These are phyloP conservation scores for Ricinus communis DNA, from an alignment of 345 rosid species.

Conservation along the genomic window DNA sequence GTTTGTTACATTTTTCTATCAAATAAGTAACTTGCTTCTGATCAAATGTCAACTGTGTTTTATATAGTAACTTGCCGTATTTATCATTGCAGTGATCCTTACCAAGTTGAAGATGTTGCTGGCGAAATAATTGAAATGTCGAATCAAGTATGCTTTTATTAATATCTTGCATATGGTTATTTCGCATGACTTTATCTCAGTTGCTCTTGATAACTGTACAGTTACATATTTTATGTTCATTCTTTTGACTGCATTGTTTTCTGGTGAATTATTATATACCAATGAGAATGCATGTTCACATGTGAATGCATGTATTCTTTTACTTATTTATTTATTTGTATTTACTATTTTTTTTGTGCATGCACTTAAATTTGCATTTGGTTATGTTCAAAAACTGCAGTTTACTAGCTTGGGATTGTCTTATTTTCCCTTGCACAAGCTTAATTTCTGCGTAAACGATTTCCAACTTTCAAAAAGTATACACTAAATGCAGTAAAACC, in stretches of 20 bases:
- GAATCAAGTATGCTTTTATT: conserved; percentile 51
- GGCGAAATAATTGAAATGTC: conserved; percentile 42
- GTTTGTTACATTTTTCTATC: conserved; percentile 43
- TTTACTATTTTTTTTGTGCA: background rate
- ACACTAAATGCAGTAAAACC: too few species aligned
- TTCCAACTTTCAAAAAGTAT: background rate
- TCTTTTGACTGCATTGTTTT: background rate
- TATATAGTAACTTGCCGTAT: conserved; percentile 18
- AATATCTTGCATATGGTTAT: conserved; percentile 1
- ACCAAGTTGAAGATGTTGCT: conserved; percentile 34
- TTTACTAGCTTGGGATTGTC: background rate
- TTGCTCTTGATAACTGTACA: background rate
- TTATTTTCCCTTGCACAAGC: background rate
- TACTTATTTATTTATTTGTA: too few species aligned
- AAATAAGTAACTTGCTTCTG: background rate
- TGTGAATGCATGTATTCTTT: too few species aligned
- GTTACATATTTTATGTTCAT: background rate
- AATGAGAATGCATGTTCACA: too few species aligned
- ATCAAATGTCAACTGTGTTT: conserved; percentile 7
- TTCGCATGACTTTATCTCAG: background rate
- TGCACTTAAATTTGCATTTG: background rate
- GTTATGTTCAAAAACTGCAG: background rate
- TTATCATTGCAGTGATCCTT: conserved; percentile 49
- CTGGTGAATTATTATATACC: background rate
- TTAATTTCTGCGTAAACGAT: background rate